phyloP scores from a whole-genome alignment of 768 basidiomycete species.

The Mrakia frigida region DNA sequence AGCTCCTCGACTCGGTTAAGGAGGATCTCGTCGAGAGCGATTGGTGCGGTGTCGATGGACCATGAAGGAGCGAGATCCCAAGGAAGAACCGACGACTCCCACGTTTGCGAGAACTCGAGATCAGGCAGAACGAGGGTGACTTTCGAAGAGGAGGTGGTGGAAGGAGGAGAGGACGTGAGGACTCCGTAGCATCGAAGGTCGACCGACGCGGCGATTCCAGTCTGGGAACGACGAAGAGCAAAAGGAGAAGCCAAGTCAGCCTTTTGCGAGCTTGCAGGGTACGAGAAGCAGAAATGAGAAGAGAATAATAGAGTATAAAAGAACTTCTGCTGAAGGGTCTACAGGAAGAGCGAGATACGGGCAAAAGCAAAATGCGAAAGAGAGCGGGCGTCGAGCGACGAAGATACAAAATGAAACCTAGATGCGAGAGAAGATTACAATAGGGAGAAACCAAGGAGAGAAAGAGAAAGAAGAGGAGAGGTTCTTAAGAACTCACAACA shows the following conservation, averaged over 20 bases:
- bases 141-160: constrained; percentile 46
- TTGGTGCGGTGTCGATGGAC: constrained; percentile 48
- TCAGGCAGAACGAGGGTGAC: constrained; percentile 73
- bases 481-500: constrained; percentile 58
- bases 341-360: neutral
- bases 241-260: neutral
- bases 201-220: constrained; percentile 89
- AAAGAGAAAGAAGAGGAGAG: constrained; percentile 13
- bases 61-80: constrained; percentile 62
- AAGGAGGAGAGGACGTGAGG: constrained; percentile 43
- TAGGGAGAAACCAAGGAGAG: neutral
- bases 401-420: neutral
- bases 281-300: neutral
- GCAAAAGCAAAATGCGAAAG: neutral
- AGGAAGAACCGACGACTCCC: constrained; percentile 69
- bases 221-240: constrained; percentile 49
- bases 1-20: constrained; percentile 61
- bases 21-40: constrained; percentile 65
- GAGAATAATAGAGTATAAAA: neutral
- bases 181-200: constrained; percentile 92
- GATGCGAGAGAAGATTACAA: neutral
- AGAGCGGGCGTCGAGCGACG: neutral
- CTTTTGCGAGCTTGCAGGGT: neutral
- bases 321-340: too few species aligned
- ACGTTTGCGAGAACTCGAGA: constrained; percentile 72